Base-by-base conservation (phyloP, 2,329 filamentous ascomycete genomes). In the Raffaelea ambrosiae region DNA sequence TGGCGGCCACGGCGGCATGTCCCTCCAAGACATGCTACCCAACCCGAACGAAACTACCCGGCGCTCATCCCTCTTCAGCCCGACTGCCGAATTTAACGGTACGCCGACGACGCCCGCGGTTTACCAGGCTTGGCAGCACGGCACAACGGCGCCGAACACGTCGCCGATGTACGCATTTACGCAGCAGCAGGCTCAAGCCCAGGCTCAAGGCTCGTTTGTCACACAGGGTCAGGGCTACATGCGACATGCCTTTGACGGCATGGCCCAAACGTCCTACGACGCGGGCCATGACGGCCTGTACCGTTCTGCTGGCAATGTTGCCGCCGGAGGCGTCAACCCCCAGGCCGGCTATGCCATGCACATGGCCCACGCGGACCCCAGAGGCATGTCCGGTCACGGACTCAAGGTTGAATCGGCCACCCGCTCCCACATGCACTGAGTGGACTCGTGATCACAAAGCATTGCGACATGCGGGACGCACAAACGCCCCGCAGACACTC, bases 151-250 rank as follows among this genome's bases (percentile, higher is more conserved):
- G 0, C 60, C 72, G 0, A 66, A 59, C 33, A 65, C 65, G 3
- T 58, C 70, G 1, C 54, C 70, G 0, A 59, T 76, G 51, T 77
- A 77, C 53, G 57, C 70, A 1, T 75, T 72, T 45, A 62, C 66
- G 14, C 57, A 65, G 7, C 67, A 73, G 46, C 65, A 66, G 20
- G 52, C 61, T 9, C 56, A 53, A 18, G 18, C 33, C 14, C 44
- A 26, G 46, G 47, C 16, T 5, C 43, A 44, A 18, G 33, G n/a
- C 14, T 63, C 51, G 60, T 61, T 10, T 52, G 57, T 2, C 63
- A 62, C 59, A 1, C 61, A 59, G 18, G 51, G 31, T 18, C 56
- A 58, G 9, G 53, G 55, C 16, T 64, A 61, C 42, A 47, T 63
- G 33, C 51, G 57, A 2, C 43, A 54, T 7, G 35, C 58, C 1